A percentile compares a stretch with the other conserved stretches of the same genome.
Conservation (phyloP, 2,329 filamentous ascomycete species). For the Dendryphion nanum region DNA sequence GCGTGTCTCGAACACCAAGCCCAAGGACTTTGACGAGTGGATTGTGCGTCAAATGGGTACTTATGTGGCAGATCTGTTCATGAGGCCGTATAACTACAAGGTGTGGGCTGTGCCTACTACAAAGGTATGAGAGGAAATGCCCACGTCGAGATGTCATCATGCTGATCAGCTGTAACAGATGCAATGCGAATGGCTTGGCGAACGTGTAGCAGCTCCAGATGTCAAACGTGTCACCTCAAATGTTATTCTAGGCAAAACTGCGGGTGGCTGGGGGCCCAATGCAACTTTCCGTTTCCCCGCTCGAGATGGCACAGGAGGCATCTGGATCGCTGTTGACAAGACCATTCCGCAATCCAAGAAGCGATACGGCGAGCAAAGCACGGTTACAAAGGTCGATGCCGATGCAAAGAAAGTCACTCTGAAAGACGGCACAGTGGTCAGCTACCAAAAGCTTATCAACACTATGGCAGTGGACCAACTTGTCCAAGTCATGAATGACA, state of each 20-base stretch:
- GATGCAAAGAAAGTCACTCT: constrained; percentile 79
- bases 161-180: constrained; percentile 58
- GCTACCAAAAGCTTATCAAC: constrained; percentile 88
- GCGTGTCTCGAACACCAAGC: constrained; percentile 85
- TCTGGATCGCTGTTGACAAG: constrained; percentile 96
- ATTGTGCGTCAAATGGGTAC: constrained; percentile 88
- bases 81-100: constrained; percentile 99
- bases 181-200: constrained; percentile 98
- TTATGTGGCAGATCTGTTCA: constrained; percentile 92
- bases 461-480: constrained; percentile 95
- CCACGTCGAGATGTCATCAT: not conserved
- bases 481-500: constrained; percentile 81
- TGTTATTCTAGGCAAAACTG: constrained; percentile 92
- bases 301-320: constrained; percentile 91
- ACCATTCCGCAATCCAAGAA: constrained; percentile 91
- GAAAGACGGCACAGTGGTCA: constrained; percentile 80
- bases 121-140: constrained; percentile 62
- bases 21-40: constrained; percentile 97
- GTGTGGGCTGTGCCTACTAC: constrained; percentile 98
- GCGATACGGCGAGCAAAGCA: constrained; percentile 79
- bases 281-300: constrained; percentile 98
- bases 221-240: constrained; percentile 92
- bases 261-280: constrained; percentile 97
- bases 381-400: constrained; percentile 84
- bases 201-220: constrained; percentile 95